Conservation (phyloP, 768 basidiomycete genomes). For the Grammothele lineata region DNA sequence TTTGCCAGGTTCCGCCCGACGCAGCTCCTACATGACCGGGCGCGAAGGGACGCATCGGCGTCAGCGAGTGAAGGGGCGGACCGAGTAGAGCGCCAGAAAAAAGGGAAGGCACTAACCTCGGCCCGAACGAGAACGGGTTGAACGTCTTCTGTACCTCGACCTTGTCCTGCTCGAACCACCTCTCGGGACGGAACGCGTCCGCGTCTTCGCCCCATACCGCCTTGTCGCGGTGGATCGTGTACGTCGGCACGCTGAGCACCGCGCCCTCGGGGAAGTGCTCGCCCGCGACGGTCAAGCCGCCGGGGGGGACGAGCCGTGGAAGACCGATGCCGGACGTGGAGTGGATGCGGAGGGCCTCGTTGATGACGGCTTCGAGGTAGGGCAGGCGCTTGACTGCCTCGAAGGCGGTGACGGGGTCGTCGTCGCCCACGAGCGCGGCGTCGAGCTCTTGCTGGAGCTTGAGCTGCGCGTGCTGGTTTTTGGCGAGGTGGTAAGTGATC, state of each 20-base stretch:
- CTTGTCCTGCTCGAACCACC: conserved; percentile 76
- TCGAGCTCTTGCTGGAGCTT: conserved; percentile 78
- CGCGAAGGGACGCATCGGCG: not conserved
- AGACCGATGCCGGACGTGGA: conserved; percentile 83
- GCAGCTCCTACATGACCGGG: conserved; percentile 51
- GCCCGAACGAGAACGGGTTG: conserved; percentile 84
- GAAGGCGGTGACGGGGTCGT: conserved; percentile 56
- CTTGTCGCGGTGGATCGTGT: conserved; percentile 74
- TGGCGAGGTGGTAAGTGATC: conserved; percentile 80
- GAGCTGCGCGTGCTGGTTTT: conserved; percentile 55
- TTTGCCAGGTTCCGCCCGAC: conserved; percentile 81
- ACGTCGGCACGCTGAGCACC: conserved; percentile 76
- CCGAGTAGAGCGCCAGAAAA: too few relatives aligned
- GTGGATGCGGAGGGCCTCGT: conserved; percentile 81
- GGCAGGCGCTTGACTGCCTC: conserved; percentile 70
- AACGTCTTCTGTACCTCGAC: conserved; percentile 64
- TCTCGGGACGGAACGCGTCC: conserved; percentile 72
- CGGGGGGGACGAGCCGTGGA: conserved; percentile 72
- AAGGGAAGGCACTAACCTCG: conserved; percentile 49
- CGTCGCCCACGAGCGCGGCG: conserved; percentile 51
- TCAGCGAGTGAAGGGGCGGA: too few relatives aligned
- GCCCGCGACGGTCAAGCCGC: conserved; percentile 59
- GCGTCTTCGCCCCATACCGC: conserved; percentile 76
- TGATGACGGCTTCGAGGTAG: conserved; percentile 84
- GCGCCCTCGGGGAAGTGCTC: conserved; percentile 69